Conservation (phyloP, 2,329 filamentous ascomycete genomes). For the Fusarium albidum region DNA sequence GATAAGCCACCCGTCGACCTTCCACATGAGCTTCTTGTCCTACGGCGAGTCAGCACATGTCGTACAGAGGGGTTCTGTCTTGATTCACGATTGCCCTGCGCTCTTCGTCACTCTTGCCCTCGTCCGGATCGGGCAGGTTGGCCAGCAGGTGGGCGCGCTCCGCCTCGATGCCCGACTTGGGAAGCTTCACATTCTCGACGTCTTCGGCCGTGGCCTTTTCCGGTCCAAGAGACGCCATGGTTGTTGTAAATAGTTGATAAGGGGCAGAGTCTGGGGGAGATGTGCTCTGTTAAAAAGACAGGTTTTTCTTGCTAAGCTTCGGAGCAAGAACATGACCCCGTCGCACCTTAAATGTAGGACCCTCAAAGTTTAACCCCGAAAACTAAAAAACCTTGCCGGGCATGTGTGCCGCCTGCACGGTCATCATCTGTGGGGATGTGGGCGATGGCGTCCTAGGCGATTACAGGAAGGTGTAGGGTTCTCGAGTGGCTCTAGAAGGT, state of each 20-base stretch:
- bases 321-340: too few relatives aligned
- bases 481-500: constrained; percentile 9
- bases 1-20: constrained; percentile 64
- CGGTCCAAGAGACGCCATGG: constrained; percentile 24
- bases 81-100: constrained; percentile 62
- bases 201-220: constrained; percentile 27
- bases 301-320: too few relatives aligned
- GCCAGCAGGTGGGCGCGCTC: constrained; percentile 42
- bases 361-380: too few relatives aligned
- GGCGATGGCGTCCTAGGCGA: constrained; percentile 23
- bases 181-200: constrained; percentile 18
- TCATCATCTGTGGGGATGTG: constrained; percentile 22
- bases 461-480: constrained; percentile 27
- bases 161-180: constrained; percentile 27
- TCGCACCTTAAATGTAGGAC: too few relatives aligned
- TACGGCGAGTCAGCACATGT: not conserved
- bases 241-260: too few relatives aligned
- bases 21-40: constrained; percentile 63
- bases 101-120: constrained; percentile 68
- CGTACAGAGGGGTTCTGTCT: constrained; percentile 23
- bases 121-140: constrained; percentile 55
- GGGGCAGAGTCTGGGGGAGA: too few relatives aligned
- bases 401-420: not conserved
- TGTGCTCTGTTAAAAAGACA: too few relatives aligned
- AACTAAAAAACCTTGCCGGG: too few relatives aligned